Percentiles rank a stretch among this genome's conserved stretches.
Conservation (phyloP, 2,329 filamentous ascomycete species). For the Ophiocordyceps camponoti-floridani region DNA sequence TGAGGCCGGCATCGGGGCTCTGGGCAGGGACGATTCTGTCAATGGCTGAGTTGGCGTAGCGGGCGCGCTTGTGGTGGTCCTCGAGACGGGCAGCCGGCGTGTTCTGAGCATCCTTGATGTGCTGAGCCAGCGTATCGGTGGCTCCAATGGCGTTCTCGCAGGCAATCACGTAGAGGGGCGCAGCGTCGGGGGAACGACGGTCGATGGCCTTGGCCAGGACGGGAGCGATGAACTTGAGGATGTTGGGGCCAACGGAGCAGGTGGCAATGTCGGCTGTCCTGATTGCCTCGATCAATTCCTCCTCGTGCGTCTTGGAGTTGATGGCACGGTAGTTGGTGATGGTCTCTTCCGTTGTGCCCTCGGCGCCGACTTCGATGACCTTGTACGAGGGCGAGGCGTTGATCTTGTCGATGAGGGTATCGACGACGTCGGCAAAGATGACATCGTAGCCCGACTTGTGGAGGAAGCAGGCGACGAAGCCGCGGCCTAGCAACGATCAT, state of each 20-base stretch:
- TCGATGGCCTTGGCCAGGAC: slow-evolving; percentile 91
- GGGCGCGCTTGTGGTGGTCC: slow-evolving; percentile 54
- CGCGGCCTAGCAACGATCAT: slow-evolving; percentile 31
- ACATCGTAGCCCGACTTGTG: slow-evolving; percentile 93
- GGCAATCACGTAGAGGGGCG: slow-evolving; percentile 78
- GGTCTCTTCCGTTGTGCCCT: slow-evolving; percentile 61
- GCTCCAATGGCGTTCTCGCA: slow-evolving; percentile 97
- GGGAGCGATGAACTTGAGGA: slow-evolving; percentile 90
- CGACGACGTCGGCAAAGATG: slow-evolving; percentile 88
- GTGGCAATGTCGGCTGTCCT: slow-evolving; percentile 79
- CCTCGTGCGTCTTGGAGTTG: slow-evolving; percentile 79
- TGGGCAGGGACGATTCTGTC: slow-evolving; percentile 95
- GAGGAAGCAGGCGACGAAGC: slow-evolving; percentile 80
- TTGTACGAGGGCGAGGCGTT: slow-evolving; percentile 64
- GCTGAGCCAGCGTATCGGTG: slow-evolving; percentile 68
- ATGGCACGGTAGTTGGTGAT: slow-evolving; percentile 95
- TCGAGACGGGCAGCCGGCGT: slow-evolving; percentile 49
- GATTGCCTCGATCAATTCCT: slow-evolving; percentile 69
- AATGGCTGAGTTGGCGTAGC: slow-evolving; percentile 94
- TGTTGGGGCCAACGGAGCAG: slow-evolving; percentile 89
- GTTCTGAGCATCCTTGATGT: slow-evolving; percentile 61
- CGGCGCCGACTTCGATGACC: slow-evolving; percentile 79
- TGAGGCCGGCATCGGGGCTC: slow-evolving; percentile 58
- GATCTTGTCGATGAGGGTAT: slow-evolving; percentile 61
- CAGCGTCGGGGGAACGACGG: slow-evolving; percentile 41